Conservation (phyloP, 2,329 filamentous ascomycete genomes). For the Nemania sp. region DNA sequence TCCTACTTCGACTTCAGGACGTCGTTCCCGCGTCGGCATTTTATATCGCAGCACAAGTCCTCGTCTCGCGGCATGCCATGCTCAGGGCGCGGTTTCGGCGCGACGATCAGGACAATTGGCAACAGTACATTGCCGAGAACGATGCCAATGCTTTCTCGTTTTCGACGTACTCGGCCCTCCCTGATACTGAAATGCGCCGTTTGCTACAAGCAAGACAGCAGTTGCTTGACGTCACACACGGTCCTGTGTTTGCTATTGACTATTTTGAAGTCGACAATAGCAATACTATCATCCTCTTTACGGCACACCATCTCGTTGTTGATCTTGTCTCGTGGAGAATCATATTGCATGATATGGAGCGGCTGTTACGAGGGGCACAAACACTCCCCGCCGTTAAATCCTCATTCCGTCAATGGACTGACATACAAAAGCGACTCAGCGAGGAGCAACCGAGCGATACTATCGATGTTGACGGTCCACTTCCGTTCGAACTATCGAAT, state of each 20-base stretch:
- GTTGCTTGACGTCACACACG: background rate
- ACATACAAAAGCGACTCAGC: background rate
- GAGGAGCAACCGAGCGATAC: background rate
- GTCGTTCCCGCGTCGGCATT: background rate
- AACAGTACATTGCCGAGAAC: background rate
- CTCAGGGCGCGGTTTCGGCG: conserved; percentile 1
- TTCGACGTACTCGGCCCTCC: background rate
- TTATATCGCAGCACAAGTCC: background rate
- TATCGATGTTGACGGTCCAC: background rate
- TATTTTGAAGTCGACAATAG: background rate
- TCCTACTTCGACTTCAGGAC: background rate
- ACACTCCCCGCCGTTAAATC: background rate
- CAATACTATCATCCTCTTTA: background rate
- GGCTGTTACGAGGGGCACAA: background rate
- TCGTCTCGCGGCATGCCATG: conserved; percentile 2
- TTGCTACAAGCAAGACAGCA: background rate
- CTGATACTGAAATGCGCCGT: background rate
- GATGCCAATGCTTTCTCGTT: conserved; percentile 1
- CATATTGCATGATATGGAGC: conserved; percentile 1
- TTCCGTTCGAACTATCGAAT: background rate
- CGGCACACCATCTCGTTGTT: conserved; percentile 2
- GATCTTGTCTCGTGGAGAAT: conserved; percentile 11
- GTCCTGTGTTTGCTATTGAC: conserved; percentile 5
- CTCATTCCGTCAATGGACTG: background rate
- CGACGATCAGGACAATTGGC: background rate